Base-by-base conservation (phyloP, 805 yeast genomes). In the Hanseniaspora mollemarum region DNA sequence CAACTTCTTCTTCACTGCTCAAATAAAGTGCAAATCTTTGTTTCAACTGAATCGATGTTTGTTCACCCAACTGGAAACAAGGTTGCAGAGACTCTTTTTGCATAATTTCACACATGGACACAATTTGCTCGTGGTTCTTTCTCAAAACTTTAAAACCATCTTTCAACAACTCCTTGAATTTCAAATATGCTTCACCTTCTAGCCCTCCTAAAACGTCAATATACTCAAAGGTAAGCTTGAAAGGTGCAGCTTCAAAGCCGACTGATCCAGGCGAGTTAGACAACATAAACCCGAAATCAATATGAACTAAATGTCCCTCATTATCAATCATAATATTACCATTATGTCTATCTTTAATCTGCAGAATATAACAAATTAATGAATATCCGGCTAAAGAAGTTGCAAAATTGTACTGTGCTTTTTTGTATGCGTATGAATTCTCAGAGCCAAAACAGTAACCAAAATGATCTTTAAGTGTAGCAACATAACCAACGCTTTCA, bases 221-320 rank as follows among this genome's bases (percentile, higher is more conserved):
- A 58, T 92, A 92, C 60, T 92, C 99, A 53, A 73, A 72, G 0
- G 97, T 87, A 16, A 92, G 71, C 63, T 92, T 92, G 72, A 92
- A 92, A 1, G 98, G 96, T 1, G 97, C 96, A 1, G 96, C 94
- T 62, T 92, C 99, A 63, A 92, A 88, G 0, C 96, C 96, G 51
- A 92, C 87, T 44, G 95, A 83, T 3, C 98, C 98, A 0, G 99
- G 99, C 0, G 96, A 82, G 61, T 92, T 90, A 0, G 96, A 86
- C 2, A 90, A 71, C 62, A 90, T 67, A 64, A 87, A 90, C 0
- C 98, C 98, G 69, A 92, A 92, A 67, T 92, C 98, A 58, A 92
- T 92, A 64, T 86, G 94, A 42, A 90, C 80, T 12, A 92, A 83
- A 62, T 92, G 98, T 0, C 98, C 98, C 54, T 90, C 95, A 53